phyloP scores from a whole-genome alignment of 23 red algal genomes.

The Chondrus crispus region DNA sequence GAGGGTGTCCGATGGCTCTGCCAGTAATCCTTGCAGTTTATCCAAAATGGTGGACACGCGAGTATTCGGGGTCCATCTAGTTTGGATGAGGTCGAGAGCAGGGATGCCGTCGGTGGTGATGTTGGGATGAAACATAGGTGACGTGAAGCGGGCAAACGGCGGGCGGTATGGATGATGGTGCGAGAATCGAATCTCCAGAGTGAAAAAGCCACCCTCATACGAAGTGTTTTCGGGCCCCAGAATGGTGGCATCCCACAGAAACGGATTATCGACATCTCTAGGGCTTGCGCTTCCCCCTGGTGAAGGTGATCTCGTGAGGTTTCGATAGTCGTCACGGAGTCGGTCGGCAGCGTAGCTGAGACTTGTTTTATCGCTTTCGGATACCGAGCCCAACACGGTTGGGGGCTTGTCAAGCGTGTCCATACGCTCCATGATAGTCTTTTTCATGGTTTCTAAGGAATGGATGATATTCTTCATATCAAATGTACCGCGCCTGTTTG shows the following conservation, averaged over 20 bases:
- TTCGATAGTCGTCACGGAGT: constrained; percentile 59
- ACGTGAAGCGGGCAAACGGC: constrained; percentile 56
- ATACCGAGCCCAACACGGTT: neutral
- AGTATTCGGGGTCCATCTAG: constrained; percentile 57
- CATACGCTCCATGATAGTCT: constrained; percentile 57
- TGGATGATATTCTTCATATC: constrained; percentile 24
- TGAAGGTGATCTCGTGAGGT: constrained; percentile 25
- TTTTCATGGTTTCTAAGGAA: constrained; percentile 2
- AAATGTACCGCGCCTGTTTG: constrained; percentile 25
- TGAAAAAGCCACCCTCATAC: constrained; percentile 71
- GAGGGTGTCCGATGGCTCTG: neutral
- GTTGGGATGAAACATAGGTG: constrained; percentile 67
- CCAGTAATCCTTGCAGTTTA: constrained; percentile 51
- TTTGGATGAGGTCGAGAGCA: constrained; percentile 67
- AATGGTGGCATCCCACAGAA: constrained; percentile 73
- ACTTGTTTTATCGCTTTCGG: neutral
- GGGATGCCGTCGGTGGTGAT: constrained; percentile 73
- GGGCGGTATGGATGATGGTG: constrained; percentile 60
- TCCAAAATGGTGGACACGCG: constrained; percentile 45
- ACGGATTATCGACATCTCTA: constrained; percentile 41
- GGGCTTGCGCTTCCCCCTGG: constrained; percentile 69
- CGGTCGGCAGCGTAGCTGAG: constrained; percentile 61
- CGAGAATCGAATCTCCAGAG: constrained; percentile 55
- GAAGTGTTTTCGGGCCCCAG: constrained; percentile 59
- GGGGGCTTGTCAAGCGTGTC: constrained; percentile 24